Base-by-base conservation (phyloP, 768 basidiomycete genomes). In the Austroboletus eburneus region DNA sequence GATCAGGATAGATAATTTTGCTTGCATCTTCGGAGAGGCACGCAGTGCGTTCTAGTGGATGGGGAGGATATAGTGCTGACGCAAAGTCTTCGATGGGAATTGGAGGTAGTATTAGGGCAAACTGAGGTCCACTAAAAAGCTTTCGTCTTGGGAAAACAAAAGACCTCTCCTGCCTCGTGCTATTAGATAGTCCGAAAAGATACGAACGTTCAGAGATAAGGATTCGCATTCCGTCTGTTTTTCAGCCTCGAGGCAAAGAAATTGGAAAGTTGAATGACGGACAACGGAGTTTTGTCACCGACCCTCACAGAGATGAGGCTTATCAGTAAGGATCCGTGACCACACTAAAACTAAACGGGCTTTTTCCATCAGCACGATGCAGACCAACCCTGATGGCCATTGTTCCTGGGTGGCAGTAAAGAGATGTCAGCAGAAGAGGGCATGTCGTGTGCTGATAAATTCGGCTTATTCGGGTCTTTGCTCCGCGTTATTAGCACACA, bases 181-280 rank as follows among this genome's bases (percentile, higher is more conserved):
- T 46, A 30, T 39, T 22, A 43, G 37, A 49, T 42, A 17, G 29
- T 34, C 41, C 39, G 27, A 58, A 50, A 43, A 50, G 32, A 50
- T 55, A 39, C 40, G 57, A 56, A 39, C 36, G 32, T 34, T 20
- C 18, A 17, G 32, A 47, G 56, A 51, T 58, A 55, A 54, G 34
- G 47, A 37, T 27, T 27, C 49, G 22, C 34, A 39, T 27, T 27
- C 7, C 12, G 27, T 12, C 39, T 35, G 22, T 41, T 72, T 70
- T 73, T 71, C 57, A 69, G 75, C 76, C 76, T 76, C 71, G 73
- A 77, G 76, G 76, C 67, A 50, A 22, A 38, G 23, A 14, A 25
- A 44, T 38, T 27, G n/a, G 43, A 21, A 47, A 30, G n/a, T n/a
- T n/a, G 9, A 3, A 27, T 10, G 27, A 10, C 13, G 33, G 32